Conservation (phyloP, 768 basidiomycete species). For the Candolleomyces efflorescens region DNA sequence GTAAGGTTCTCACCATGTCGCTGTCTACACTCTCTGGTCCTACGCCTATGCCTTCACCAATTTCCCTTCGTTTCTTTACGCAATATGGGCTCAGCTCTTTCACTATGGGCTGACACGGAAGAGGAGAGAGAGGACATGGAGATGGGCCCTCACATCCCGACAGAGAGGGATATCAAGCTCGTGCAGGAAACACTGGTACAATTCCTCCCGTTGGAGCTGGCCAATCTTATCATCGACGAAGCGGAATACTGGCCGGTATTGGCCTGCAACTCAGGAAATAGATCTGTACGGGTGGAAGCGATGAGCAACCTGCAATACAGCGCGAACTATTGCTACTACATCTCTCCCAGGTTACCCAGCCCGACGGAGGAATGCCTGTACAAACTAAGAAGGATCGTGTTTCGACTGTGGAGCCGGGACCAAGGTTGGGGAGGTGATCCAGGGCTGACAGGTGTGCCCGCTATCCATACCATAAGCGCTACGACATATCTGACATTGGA, state of each 20-base stretch:
- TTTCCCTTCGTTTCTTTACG: too few species aligned
- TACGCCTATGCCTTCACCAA: neutral
- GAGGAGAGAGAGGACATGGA: neutral
- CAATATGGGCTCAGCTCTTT: neutral
- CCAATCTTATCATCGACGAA: slow-evolving; percentile 12
- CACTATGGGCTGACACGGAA: neutral
- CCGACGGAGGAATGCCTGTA: neutral
- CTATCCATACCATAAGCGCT: neutral
- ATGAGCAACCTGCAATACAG: neutral
- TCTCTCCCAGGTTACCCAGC: slow-evolving; percentile 11
- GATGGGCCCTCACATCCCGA: neutral
- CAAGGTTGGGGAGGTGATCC: slow-evolving; percentile 30
- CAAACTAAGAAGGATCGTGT: slow-evolving; percentile 14
- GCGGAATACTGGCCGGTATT: slow-evolving; percentile 16
- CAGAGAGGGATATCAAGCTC: slow-evolving; percentile 3
- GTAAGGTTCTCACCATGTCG: too few species aligned
- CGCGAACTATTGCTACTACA: slow-evolving; percentile 12
- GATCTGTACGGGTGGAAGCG: neutral
- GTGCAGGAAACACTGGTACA: slow-evolving; percentile 6
- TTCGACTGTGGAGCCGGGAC: slow-evolving; percentile 20
- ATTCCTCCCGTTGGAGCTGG: slow-evolving; percentile 14
- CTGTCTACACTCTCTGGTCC: too few species aligned
- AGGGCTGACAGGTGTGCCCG: slow-evolving; percentile 14
- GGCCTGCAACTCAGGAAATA: slow-evolving; percentile 3
- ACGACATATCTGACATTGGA: neutral